Conservation (phyloP, 148 eudicot genomes). For the Silene latifolia region DNA sequence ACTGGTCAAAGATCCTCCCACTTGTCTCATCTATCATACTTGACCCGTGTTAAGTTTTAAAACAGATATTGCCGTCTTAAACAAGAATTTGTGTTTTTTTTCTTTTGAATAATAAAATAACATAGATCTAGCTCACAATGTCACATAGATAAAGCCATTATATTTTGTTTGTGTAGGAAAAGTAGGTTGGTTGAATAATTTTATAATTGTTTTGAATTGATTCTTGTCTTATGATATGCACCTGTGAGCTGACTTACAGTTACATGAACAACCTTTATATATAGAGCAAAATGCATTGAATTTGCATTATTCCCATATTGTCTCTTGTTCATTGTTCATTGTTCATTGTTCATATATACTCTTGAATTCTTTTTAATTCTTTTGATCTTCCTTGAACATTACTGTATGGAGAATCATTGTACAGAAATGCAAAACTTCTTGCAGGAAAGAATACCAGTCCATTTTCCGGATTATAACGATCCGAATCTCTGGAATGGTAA, state of each 20-base stretch:
- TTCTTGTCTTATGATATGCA: constrained; percentile 32
- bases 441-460: constrained; percentile 30
- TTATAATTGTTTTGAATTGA: constrained; percentile 20
- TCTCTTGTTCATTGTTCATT: too few relatives aligned
- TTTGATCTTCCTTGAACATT: neutral
- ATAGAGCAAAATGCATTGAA: constrained; percentile 6
- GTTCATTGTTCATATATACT: constrained; percentile 7
- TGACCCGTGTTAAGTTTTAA: too few relatives aligned
- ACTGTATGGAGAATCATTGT: constrained; percentile 41
- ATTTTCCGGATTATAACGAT: constrained; percentile 10
- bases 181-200: constrained; percentile 23
- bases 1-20: too few relatives aligned
- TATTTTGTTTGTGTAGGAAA: constrained; percentile 11
- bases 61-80: too few relatives aligned
- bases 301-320: constrained; percentile 16
- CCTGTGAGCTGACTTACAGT: constrained; percentile 15
- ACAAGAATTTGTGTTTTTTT: neutral
- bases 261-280: constrained; percentile 8
- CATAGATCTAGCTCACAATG: constrained; percentile 26
- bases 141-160: constrained; percentile 7
- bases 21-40: too few relatives aligned
- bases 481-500: constrained; percentile 8
- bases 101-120: constrained; percentile 14
- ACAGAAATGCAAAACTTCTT: constrained; percentile 31
- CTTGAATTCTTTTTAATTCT: neutral